phyloP scores from a whole-genome alignment of 2,329 filamentous ascomycete species.

The Dichotomopilus funicola region DNA sequence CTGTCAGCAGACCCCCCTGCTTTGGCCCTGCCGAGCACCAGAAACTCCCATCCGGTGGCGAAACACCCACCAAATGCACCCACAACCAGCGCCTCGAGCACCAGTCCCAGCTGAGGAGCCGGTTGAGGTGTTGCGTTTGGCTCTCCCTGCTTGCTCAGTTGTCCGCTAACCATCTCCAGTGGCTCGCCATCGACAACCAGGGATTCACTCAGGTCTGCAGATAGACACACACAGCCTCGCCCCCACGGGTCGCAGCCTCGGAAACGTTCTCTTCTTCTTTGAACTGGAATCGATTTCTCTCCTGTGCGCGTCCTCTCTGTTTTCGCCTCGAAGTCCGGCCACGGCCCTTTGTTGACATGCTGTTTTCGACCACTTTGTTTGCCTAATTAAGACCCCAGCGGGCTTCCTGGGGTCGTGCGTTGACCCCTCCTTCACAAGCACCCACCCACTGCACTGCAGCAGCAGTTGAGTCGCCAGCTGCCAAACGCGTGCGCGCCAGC shows the following conservation, averaged over 20 bases:
- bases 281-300: background rate
- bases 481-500: constrained; percentile 8
- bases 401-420: background rate
- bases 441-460: constrained; percentile 3
- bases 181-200: too few species aligned
- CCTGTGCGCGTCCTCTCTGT: background rate
- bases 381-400: too few species aligned
- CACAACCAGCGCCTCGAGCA: too few species aligned
- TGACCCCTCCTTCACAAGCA: constrained; percentile 17
- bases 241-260: constrained; percentile 14
- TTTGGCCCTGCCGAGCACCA: too few species aligned
- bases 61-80: too few species aligned
- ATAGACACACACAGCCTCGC: constrained; percentile 16
- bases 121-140: too few species aligned
- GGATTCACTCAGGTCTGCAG: too few species aligned
- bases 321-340: background rate
- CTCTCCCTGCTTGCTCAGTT: too few species aligned
- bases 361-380: background rate
- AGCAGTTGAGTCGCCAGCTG: constrained; percentile 14
- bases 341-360: constrained; percentile 1
- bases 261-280: background rate
- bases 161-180: too few species aligned
- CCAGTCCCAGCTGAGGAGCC: too few species aligned
- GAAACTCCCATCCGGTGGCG: too few species aligned
- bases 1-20: background rate